Evolutionary conservation across 2,329 filamentous ascomycete genomes (phyloP).

Genomic region (Fusarium keratoplasticum): DNA sequence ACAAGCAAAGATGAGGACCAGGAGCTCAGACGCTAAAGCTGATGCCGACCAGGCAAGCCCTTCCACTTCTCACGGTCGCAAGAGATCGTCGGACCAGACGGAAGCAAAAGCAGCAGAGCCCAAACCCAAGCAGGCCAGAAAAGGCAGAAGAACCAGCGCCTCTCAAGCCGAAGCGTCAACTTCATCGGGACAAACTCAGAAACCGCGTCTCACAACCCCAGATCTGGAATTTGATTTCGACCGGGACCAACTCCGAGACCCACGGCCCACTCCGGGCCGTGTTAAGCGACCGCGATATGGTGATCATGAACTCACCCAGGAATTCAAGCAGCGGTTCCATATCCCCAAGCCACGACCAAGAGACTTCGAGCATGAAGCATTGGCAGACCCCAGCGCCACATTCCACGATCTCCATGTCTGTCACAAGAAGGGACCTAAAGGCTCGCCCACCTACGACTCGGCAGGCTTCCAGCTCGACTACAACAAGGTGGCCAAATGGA

Average conservation of each 20-base stretch:
- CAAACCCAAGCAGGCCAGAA: slow-evolving; percentile 11
- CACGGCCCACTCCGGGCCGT: slow-evolving; percentile 28
- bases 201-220: slow-evolving; percentile 5
- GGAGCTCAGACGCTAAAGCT: neutral
- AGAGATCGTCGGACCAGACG: slow-evolving; percentile 1
- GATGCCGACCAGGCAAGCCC: neutral
- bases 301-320: neutral
- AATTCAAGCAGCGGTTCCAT: slow-evolving; percentile 21
- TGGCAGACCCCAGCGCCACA: neutral
- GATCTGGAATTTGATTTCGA: slow-evolving; percentile 34
- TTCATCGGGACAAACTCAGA: neutral
- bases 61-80: neutral
- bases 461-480: slow-evolving; percentile 36
- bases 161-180: neutral
- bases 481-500: slow-evolving; percentile 23
- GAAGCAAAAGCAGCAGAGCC: neutral
- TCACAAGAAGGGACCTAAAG: slow-evolving; percentile 29
- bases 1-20: slow-evolving; percentile 10
- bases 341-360: slow-evolving; percentile 9
- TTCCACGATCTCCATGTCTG: slow-evolving; percentile 30
- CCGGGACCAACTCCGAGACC: slow-evolving; percentile 20
- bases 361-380: neutral
- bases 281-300: slow-evolving; percentile 1
- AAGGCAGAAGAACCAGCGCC: neutral
- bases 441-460: slow-evolving; percentile 24